Conservation (phyloP, 2,329 filamentous ascomycete species). For the Pseudophaeomoniella oleicola region DNA sequence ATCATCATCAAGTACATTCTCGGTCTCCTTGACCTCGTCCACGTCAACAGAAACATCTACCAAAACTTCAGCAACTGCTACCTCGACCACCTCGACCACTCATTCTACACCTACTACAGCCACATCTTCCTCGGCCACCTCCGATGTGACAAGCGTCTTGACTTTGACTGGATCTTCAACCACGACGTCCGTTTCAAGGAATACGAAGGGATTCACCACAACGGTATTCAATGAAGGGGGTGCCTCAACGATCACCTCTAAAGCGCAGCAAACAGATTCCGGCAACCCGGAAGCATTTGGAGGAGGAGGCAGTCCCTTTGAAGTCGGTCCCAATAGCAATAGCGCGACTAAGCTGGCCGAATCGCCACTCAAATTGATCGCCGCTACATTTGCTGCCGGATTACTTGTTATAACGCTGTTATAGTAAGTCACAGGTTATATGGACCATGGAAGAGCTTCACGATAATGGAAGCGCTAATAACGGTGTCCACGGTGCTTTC, state of each 20-base stretch:
- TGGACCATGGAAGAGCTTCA: no score
- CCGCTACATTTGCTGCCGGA: no score
- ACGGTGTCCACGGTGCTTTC: no score
- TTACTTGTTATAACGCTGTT: no score
- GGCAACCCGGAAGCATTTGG: conserved; percentile 4
- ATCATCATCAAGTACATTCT: conserved; percentile 1
- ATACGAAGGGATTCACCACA: conserved; percentile 2
- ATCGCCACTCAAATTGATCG: no score
- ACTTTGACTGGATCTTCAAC: background rate
- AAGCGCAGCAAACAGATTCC: conserved; percentile 2
- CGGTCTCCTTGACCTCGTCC: conserved; percentile 1
- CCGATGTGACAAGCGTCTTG: background rate
- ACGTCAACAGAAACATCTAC: background rate
- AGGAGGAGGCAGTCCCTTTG: conserved; percentile 8
- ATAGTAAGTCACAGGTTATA: no score
- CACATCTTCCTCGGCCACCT: background rate
- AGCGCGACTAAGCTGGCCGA: background rate
- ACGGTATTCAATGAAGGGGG: conserved; percentile 2
- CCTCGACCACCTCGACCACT: background rate
- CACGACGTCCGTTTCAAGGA: background rate
- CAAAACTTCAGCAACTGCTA: background rate
- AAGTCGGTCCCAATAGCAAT: conserved; percentile 4
- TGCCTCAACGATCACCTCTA: conserved; percentile 1
- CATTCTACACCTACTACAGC: background rate
- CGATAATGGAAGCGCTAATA: no score